Conservation (phyloP, 306 rosid genomes). For the Boehmeria nivea region DNA sequence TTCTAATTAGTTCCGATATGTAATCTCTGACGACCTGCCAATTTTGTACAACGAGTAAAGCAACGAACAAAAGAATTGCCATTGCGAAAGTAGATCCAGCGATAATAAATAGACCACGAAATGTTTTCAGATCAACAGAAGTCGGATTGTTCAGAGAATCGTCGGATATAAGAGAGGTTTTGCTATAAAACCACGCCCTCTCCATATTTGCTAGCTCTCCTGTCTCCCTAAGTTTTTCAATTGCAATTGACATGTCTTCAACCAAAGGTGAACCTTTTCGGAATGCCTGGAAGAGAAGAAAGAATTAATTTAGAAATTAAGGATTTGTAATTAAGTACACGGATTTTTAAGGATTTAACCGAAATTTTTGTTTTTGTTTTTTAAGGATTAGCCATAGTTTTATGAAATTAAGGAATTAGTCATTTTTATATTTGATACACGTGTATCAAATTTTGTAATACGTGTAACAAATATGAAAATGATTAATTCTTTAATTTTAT, state of each 20-base stretch:
- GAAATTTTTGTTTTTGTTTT: too few species aligned
- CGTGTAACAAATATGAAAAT: too few species aligned
- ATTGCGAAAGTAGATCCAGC: not conserved
- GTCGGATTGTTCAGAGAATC: not conserved
- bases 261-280: constrained; percentile 17
- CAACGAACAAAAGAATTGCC: not conserved
- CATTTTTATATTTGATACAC: too few species aligned
- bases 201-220: constrained; percentile 3
- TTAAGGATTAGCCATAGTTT: too few species aligned
- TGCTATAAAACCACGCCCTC: not conserved
- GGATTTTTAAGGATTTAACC: too few species aligned
- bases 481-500: too few species aligned
- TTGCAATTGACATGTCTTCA: constrained; percentile 13
- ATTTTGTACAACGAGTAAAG: not conserved
- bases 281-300: constrained; percentile 1
- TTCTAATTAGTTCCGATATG: too few species aligned
- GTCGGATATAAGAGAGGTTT: not conserved
- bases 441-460: too few species aligned
- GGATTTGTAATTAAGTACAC: too few species aligned
- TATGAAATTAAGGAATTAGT: too few species aligned
- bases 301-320: too few species aligned
- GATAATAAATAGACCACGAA: constrained; percentile 18
- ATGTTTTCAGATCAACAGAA: not conserved
- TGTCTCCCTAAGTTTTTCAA: constrained; percentile 13
- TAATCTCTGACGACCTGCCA: not conserved